Evolutionary conservation across 2,329 filamentous ascomycete species (phyloP).

Genomic region (Trichophyton verrucosum): DNA sequence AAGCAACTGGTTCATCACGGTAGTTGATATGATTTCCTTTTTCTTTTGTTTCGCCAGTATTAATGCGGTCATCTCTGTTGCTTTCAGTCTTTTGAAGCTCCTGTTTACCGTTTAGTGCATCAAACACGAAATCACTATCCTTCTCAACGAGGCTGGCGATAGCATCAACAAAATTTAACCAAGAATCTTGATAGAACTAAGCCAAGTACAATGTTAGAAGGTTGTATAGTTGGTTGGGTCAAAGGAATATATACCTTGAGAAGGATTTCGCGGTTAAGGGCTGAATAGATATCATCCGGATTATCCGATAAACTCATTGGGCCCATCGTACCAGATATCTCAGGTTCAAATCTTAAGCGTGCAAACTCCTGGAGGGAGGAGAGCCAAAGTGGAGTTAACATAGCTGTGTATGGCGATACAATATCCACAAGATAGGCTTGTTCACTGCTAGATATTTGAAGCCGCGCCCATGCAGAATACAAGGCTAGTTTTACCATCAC

Average conservation of each 20-base stretch:
- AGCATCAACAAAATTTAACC: conserved; percentile 91
- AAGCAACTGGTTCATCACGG: conserved; percentile 90
- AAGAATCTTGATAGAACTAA: conserved; percentile 88
- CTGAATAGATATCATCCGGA: conserved; percentile 86
- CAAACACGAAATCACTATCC: conserved; percentile 94
- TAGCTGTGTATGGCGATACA: conserved; percentile 78
- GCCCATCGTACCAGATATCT: conserved; percentile 83
- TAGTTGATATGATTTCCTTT: conserved; percentile 85
- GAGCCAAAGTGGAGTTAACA: conserved; percentile 83
- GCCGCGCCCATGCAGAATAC: conserved; percentile 91
- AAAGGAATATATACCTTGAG: conserved; percentile 43
- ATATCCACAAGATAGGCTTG: conserved; percentile 83
- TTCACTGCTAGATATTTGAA: conserved; percentile 88
- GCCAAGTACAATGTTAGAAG: background rate
- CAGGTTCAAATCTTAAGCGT: conserved; percentile 83
- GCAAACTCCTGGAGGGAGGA: conserved; percentile 90
- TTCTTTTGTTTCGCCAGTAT: conserved; percentile 29
- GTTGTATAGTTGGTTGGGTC: background rate
- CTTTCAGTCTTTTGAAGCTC: conserved; percentile 13
- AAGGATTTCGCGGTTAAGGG: conserved; percentile 83
- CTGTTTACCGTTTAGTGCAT: conserved; percentile 76
- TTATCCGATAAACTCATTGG: conserved; percentile 71
- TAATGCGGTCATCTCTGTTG: conserved; percentile 16
- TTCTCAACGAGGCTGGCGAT: conserved; percentile 96
- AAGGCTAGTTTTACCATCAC: conserved; percentile 98